These are phyloP conservation scores for Mycocentrospora acerina DNA, from an alignment of 2,329 filamentous ascomycete genomes.

Conservation along the genomic window DNA sequence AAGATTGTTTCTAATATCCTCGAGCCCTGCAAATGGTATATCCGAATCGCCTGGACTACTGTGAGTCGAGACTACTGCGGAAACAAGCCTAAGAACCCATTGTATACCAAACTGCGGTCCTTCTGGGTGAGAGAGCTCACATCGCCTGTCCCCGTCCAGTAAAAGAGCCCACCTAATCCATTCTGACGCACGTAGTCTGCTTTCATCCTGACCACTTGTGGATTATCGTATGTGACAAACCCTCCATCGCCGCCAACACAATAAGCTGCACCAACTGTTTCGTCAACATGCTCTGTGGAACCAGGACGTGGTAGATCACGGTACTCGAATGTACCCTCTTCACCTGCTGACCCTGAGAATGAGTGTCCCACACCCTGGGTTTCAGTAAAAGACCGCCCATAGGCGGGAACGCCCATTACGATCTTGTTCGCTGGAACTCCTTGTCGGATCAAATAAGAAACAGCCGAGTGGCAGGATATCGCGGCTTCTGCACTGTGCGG, in stretches of 20 bases:
- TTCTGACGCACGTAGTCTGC: constrained; percentile 71
- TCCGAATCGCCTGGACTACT: too few species aligned
- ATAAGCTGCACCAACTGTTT: constrained; percentile 66
- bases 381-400: constrained; percentile 72
- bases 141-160: constrained; percentile 78
- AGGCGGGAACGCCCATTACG: constrained; percentile 72
- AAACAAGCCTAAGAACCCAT: constrained; percentile 58
- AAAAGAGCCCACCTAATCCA: constrained; percentile 74
- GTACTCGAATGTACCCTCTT: constrained; percentile 74
- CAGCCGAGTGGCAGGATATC: constrained; percentile 64
- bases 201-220: constrained; percentile 73
- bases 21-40: neutral
- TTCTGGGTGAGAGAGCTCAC: constrained; percentile 47
- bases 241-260: constrained; percentile 73
- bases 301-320: constrained; percentile 63
- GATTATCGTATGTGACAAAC: constrained; percentile 79
- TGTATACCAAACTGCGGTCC: constrained; percentile 59
- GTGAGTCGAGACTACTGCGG: constrained; percentile 21
- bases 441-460: constrained; percentile 65
- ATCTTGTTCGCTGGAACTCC: constrained; percentile 72
- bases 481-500: constrained; percentile 58
- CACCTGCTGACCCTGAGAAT: constrained; percentile 56
- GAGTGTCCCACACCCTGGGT: constrained; percentile 65
- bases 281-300: constrained; percentile 68
- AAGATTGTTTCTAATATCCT: constrained; percentile 3